phyloP scores from a whole-genome alignment of 257 asterid species.

The Parsonsia alboflavescens region DNA sequence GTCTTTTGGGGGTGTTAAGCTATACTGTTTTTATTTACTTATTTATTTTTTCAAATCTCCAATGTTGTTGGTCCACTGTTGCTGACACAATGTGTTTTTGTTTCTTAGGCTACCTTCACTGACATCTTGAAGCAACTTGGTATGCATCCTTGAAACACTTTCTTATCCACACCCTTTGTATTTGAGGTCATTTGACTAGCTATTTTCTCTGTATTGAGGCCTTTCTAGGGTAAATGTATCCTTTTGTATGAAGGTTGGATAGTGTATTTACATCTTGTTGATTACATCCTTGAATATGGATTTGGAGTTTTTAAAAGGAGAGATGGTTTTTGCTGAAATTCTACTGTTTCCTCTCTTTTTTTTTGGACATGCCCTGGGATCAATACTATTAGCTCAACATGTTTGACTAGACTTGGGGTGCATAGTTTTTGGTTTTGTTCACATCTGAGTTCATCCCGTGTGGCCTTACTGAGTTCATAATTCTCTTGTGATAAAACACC shows the following conservation, averaged over 20 bases:
- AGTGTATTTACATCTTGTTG: too few relatives aligned
- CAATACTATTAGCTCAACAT: neutral
- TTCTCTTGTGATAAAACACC: neutral
- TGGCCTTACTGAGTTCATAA: neutral
- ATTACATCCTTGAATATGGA: neutral
- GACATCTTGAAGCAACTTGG: conserved; percentile 90
- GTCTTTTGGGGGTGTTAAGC: neutral
- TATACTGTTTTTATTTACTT: neutral
- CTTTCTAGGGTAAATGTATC: neutral
- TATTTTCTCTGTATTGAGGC: neutral
- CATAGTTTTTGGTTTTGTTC: neutral
- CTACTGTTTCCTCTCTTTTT: neutral
- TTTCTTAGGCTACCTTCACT: conserved; percentile 85
- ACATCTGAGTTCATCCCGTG: too few relatives aligned
- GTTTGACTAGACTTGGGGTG: neutral
- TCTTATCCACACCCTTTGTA: neutral
- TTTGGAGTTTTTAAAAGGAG: neutral
- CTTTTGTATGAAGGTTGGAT: neutral
- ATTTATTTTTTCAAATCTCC: neutral
- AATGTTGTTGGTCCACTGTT: neutral
- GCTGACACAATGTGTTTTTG: conserved; percentile 5
- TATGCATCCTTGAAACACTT: conserved; percentile 22
- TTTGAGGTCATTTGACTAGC: neutral
- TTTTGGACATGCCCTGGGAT: neutral
- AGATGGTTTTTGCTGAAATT: neutral